These are phyloP conservation scores for Acer campestre DNA, from an alignment of 345 rosid species.

Conservation along the genomic window DNA sequence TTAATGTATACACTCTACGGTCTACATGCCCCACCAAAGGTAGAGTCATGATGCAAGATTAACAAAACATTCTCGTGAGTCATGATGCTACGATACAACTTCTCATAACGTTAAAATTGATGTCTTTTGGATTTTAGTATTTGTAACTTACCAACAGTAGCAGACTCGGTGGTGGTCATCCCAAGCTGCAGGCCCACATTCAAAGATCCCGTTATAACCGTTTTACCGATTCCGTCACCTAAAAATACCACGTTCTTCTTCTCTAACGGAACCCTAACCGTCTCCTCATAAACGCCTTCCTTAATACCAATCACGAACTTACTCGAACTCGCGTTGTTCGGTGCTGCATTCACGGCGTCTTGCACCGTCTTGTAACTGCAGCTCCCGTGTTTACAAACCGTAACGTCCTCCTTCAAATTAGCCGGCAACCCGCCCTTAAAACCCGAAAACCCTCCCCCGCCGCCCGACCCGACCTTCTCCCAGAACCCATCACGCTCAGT, in stretches of 20 bases:
- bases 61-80: too few species aligned
- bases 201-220: conserved; percentile 74
- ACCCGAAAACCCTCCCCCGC: conserved; percentile 15
- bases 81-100: too few species aligned
- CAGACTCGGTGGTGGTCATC: conserved; percentile 65
- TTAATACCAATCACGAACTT: conserved; percentile 64
- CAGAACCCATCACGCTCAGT: conserved; percentile 86
- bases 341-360: conserved; percentile 82
- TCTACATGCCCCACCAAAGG: too few species aligned
- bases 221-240: conserved; percentile 87
- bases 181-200: conserved; percentile 64
- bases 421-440: conserved; percentile 46
- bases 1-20: too few species aligned
- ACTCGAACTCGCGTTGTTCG: conserved; percentile 36
- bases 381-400: conserved; percentile 64
- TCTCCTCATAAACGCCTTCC: conserved; percentile 75
- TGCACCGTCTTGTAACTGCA: conserved; percentile 59
- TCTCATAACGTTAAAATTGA: too few species aligned
- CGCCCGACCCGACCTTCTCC: conserved; percentile 39
- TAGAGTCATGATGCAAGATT: too few species aligned
- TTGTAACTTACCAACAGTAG: conserved; percentile 70
- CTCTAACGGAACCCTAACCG: conserved; percentile 70
- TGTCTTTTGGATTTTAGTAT: too few species aligned
- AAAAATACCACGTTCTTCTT: conserved; percentile 78
- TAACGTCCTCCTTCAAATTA: conserved; percentile 50